Evolutionary conservation across 129 eudicot genomes (phyloP), one percentile per base, ranked within the genome.

Genomic region (Flaveria ramosissima): DNA sequence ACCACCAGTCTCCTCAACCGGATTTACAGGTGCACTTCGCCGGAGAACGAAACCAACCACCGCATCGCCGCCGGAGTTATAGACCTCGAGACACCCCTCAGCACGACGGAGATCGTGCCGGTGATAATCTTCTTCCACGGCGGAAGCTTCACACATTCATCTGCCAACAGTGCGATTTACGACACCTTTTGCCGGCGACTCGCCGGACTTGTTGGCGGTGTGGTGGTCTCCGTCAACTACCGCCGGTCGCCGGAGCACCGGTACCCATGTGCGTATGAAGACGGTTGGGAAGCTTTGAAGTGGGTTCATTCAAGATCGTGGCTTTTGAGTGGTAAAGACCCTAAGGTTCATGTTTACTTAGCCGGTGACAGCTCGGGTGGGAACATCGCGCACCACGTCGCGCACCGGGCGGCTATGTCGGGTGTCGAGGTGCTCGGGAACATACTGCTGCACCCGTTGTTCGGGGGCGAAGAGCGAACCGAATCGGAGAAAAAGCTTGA

Each of bases 281-380:
- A 94, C 67, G 98, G 98, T 4, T 94, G 96, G 96, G 84, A 91
- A 7, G 96, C 98, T 9, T 84, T 94, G 5, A 89, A 91, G 77
- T 94, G 97, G 97, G 98, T 85, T 16, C 89, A 88, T 42, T 87
- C 96, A n/a, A 81, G 93, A 69, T 59, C 88, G 1, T 94, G 98
- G 98, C 90, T 94, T 9, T 45, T 60, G 16, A 94, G 98, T 59
- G 96, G 96, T 20, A 80, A 81, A 65, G 88, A 83, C 23, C 60
- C 73, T 0, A 91, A 87, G 41, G 98, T 79, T 21, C 92, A 94
- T 72, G 92, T 89, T 9, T 94, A 89, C 47, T 70, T 94, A 20
- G 91, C 93, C 20, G 98, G 98, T 0, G 98, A 94, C 45, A 94
- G 98, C 68, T 94, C 98, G 6, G 98, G 98, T 45, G 98, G 98